Base-by-base conservation (phyloP, 1,284 basidiomycete species). In the Cystobasidium slooffiae region DNA sequence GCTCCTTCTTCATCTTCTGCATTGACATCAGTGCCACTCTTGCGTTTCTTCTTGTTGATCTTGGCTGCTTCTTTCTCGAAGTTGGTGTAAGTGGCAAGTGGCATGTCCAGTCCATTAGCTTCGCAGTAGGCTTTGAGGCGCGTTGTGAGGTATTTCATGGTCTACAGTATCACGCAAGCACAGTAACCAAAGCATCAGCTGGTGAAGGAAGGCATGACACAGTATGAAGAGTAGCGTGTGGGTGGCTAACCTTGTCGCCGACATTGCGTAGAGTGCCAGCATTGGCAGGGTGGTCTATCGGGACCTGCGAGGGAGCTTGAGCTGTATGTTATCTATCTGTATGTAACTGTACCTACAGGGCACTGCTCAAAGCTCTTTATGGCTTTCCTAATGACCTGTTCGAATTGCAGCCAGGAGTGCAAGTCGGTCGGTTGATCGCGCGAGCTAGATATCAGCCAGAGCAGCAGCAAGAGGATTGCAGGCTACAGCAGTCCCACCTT, bases 331-430 rank as follows among this genome's bases (percentile, higher is more conserved):
- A 31, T 10, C 4, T 9, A 12, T 14, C 41, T 16, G 6, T 22
- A 44, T 37, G 9, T 14, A 4, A 20, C 24, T 16, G 5, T 3
- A 44, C 66, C 20, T 22, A 66, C 70, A 18, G 70, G 70, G 46
- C 52, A 56, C 51, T 66, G 56, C 70, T 73, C 46, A 22, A 65
- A 65, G 53, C 70, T 65, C 62, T 56, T 65, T 37, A 73, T 73
- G 52, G 70, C 70, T 16, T 66, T 65, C 12, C 55, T 16, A 46
- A 73, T 58, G 24, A 52, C 47, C 70, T 73, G 37, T 39, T 14
- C 8, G 2, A 7, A 22, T 20, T 18, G 24, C 31, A 20, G 61
- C 12, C 4, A 24, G 61, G 14, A 18, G 16, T 31, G 64, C 10
- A 18, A 39, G 20, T n/a, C 55, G 18, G 31, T 18, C 14, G 31